Conservation (phyloP, 2,329 filamentous ascomycete genomes). For the Endothia cerciana region DNA sequence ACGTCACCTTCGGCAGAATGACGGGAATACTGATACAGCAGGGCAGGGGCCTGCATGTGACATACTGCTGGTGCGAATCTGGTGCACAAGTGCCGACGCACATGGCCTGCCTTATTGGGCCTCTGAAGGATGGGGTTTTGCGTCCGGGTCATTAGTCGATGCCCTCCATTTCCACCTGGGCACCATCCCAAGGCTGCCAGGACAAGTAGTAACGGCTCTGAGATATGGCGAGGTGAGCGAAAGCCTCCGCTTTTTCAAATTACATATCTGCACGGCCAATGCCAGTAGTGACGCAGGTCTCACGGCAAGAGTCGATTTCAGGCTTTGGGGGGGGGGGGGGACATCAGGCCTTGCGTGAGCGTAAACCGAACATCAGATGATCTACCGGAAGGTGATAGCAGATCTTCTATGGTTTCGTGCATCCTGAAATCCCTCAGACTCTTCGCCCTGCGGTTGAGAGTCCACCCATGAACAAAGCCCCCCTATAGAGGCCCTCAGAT, state of each 20-base stretch:
- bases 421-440: background rate
- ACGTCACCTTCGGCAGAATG: background rate
- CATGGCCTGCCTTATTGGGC: background rate
- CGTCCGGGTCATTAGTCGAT: no score
- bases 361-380: background rate
- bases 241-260: no score
- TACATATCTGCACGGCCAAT: background rate
- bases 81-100: background rate
- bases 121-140: background rate
- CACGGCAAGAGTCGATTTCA: background rate
- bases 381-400: background rate
- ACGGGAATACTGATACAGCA: background rate
- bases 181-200: background rate
- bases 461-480: no score
- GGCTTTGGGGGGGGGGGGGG: no score
- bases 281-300: background rate
- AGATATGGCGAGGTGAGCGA: background rate
- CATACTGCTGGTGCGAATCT: background rate
- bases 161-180: background rate
- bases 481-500: background rate
- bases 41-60: background rate
- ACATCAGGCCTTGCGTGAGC: background rate
- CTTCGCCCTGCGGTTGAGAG: background rate
- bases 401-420: background rate
- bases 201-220: background rate